Percentiles rank a stretch among this genome's conserved stretches.
Evolutionary conservation across 2,329 filamentous ascomycete genomes (phyloP).

Genomic region (Calonectria naviculata): DNA sequence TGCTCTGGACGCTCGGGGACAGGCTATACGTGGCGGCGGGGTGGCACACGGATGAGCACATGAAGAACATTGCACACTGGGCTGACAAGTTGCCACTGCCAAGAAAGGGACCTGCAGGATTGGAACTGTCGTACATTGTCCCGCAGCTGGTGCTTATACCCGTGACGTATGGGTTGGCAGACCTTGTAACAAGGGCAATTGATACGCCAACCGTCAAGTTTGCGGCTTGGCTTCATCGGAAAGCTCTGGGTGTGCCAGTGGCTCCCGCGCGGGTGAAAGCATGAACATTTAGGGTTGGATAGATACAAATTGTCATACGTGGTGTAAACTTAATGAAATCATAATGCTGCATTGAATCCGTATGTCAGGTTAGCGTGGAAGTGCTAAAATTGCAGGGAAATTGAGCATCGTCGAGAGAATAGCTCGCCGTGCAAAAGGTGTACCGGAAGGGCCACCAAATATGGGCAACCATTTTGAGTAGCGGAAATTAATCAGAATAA

Average conservation of each 20-base stretch:
- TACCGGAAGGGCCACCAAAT: too few species aligned
- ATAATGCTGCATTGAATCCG: neutral
- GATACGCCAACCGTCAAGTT: conserved; percentile 72
- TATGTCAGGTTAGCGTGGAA: too few species aligned
- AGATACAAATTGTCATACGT: neutral
- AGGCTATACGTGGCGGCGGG: conserved; percentile 72
- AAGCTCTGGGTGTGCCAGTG: conserved; percentile 44
- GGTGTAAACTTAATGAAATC: neutral
- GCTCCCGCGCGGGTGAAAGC: conserved; percentile 29
- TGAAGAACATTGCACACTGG: conserved; percentile 66
- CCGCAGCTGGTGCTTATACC: conserved; percentile 71
- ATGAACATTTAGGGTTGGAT: conserved; percentile 14
- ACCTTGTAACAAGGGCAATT: conserved; percentile 64
- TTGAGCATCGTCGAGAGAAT: too few species aligned
- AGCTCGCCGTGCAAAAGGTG: too few species aligned
- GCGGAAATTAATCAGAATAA: too few species aligned
- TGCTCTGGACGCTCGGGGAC: conserved; percentile 70
- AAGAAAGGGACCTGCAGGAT: conserved; percentile 65
- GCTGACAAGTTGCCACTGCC: conserved; percentile 66
- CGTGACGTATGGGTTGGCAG: conserved; percentile 67
- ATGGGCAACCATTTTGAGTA: too few species aligned
- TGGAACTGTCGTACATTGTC: conserved; percentile 69
- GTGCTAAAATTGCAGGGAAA: too few species aligned
- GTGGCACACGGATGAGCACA: conserved; percentile 60
- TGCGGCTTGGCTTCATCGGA: conserved; percentile 66